A percentile compares a stretch with the other conserved stretches of the same genome.
These are phyloP conservation scores for Xerocomus spinulosus DNA, from an alignment of 768 basidiomycete genomes.

Conservation along the genomic window DNA sequence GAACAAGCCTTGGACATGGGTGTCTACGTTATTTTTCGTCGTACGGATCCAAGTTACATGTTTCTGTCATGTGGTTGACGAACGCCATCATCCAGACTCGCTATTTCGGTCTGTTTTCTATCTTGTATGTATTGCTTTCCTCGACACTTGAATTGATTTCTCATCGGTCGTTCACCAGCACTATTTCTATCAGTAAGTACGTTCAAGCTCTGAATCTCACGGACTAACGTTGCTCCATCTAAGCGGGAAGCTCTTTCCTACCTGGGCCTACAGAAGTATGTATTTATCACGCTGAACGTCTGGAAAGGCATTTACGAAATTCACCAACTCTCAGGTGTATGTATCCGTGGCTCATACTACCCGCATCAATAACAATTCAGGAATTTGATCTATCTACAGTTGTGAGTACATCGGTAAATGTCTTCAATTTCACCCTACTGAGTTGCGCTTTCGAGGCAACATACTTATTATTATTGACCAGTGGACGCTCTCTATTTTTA, in stretches of 20 bases:
- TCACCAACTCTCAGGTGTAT: not conserved
- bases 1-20: not conserved
- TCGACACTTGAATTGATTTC: not conserved
- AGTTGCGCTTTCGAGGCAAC: not conserved
- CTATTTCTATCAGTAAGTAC: not conserved
- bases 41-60: not conserved
- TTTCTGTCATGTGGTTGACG: not conserved
- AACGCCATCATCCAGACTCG: not conserved
- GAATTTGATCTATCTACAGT: not conserved
- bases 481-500: not conserved
- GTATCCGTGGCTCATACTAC: not conserved
- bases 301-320: not conserved
- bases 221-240: not conserved
- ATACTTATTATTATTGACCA: not conserved
- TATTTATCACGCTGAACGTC: not conserved
- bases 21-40: not conserved
- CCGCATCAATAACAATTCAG: not conserved
- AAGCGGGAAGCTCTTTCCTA: slow-evolving; percentile 11
- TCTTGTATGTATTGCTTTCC: not conserved
- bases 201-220: too few relatives aligned
- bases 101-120: not conserved
- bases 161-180: not conserved
- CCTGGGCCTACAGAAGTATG: slow-evolving; percentile 9
- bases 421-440: not conserved
- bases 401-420: not conserved